phyloP scores from a whole-genome alignment of 192 early-diverging fungal genomes.

The Cetraspora pellucida region DNA sequence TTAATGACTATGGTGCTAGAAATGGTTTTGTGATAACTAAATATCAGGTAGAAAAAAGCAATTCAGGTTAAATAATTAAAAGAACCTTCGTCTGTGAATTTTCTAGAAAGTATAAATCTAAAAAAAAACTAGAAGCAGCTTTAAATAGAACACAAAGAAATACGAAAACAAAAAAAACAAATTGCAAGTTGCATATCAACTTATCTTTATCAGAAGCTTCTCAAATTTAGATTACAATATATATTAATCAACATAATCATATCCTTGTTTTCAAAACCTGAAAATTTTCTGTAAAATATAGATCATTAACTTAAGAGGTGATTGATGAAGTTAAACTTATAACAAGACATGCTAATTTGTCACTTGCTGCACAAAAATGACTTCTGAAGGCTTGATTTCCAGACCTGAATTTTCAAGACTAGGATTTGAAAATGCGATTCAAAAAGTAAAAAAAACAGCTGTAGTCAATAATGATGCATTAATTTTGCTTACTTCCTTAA shows the following conservation, averaged over 20 bases:
- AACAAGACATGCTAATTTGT: background rate
- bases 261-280: background rate
- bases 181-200: background rate
- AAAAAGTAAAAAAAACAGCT: background rate
- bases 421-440: background rate
- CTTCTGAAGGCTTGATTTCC: background rate
- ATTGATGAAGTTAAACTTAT: background rate
- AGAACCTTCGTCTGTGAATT: background rate
- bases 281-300: background rate
- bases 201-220: background rate
- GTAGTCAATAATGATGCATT: background rate
- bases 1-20: background rate
- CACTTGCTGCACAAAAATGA: background rate
- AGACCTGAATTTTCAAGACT: background rate
- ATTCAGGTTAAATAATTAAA: background rate
- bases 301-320: background rate
- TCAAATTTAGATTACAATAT: background rate
- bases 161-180: background rate
- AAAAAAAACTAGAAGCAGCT: background rate
- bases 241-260: background rate
- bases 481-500: background rate
- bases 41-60: background rate
- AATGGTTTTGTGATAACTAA: background rate
- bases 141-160: background rate
- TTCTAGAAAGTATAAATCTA: background rate